phyloP scores from a whole-genome alignment of 768 basidiomycete genomes.

The Termitomyces sp. region DNA sequence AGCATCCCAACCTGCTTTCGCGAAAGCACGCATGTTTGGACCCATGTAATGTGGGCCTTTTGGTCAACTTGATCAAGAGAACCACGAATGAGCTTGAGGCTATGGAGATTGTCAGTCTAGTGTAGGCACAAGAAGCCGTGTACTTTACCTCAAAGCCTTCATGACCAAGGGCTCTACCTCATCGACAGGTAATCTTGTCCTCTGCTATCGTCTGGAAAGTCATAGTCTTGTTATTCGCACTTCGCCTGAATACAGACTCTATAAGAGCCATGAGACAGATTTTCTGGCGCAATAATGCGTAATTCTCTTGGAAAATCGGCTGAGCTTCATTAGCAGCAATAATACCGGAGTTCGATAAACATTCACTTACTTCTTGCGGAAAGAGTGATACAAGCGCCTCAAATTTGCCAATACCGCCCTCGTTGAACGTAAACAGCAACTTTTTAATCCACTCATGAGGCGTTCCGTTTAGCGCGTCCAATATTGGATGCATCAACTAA shows the following conservation, averaged over 20 bases:
- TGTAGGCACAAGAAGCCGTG: constrained; percentile 2
- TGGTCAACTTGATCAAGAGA: constrained; percentile 88
- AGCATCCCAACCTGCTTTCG: constrained; percentile 78
- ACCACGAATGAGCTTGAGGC: constrained; percentile 89
- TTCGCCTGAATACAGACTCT: constrained; percentile 90
- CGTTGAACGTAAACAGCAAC: constrained; percentile 93
- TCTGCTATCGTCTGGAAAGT: constrained; percentile 89
- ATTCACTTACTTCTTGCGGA: constrained; percentile 66
- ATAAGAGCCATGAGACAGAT: constrained; percentile 99
- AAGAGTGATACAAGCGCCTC: constrained; percentile 87
- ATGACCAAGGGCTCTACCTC: constrained; percentile 98
- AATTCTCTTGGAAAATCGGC: constrained; percentile 89
- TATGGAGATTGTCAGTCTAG: constrained; percentile 28
- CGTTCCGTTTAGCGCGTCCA: constrained; percentile 79
- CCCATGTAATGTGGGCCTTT: constrained; percentile 89
- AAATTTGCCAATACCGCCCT: constrained; percentile 96
- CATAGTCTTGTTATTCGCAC: constrained; percentile 80
- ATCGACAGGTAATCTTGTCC: constrained; percentile 81
- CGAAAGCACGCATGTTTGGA: constrained; percentile 92
- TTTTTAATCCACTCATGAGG: constrained; percentile 91
- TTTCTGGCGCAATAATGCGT: constrained; percentile 93
- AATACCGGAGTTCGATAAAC: constrained; percentile 2
- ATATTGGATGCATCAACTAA: constrained; percentile 95
- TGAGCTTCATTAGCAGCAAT: constrained; percentile 23
- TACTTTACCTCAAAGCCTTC: constrained; percentile 87